Percentiles rank a stretch among this genome's conserved stretches.
Evolutionary conservation across 805 yeast genomes (phyloP).

Genomic region (Yarrowia divulgata): DNA sequence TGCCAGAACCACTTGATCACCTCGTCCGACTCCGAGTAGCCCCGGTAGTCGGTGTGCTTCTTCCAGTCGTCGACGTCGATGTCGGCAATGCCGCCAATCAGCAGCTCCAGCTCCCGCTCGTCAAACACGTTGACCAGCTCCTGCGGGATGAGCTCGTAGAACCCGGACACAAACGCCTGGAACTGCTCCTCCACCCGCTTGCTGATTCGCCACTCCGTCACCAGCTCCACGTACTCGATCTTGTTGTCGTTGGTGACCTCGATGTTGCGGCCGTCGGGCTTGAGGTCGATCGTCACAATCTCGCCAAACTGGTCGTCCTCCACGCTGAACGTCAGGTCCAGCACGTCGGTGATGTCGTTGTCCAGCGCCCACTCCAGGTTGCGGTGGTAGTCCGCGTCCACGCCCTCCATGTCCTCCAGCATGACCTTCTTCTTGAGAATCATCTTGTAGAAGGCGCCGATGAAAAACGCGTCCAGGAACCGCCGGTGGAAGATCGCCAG

Average conservation of each 20-base stretch:
- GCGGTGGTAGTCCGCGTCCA: constrained; percentile 94
- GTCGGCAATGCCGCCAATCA: constrained; percentile 98
- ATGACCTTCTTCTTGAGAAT: constrained; percentile 94
- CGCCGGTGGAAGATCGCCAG: constrained; percentile 98
- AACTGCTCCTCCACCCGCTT: constrained; percentile 95
- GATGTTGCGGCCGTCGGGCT: constrained; percentile 84
- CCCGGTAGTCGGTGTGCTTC: constrained; percentile 97
- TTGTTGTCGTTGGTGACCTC: constrained; percentile 95
- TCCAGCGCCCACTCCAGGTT: constrained; percentile 95
- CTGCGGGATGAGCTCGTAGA: constrained; percentile 96
- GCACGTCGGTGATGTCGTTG: constrained; percentile 86
- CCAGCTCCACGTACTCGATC: constrained; percentile 91
- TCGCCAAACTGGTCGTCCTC: constrained; percentile 96
- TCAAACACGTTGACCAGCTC: constrained; percentile 96
- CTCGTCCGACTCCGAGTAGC: constrained; percentile 94
- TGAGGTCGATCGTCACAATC: constrained; percentile 85
- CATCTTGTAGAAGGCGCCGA: constrained; percentile 98
- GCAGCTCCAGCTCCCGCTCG: constrained; percentile 93
- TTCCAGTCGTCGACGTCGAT: constrained; percentile 99
- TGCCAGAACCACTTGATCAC: constrained; percentile 99
- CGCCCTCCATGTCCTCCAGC: constrained; percentile 97
- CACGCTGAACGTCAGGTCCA: constrained; percentile 85
- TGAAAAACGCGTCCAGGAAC: constrained; percentile 96
- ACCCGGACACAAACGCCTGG: constrained; percentile 95
- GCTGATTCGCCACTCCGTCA: constrained; percentile 94